Evolutionary conservation across 805 yeast genomes (phyloP).

Genomic region (Ogataea neopini): DNA sequence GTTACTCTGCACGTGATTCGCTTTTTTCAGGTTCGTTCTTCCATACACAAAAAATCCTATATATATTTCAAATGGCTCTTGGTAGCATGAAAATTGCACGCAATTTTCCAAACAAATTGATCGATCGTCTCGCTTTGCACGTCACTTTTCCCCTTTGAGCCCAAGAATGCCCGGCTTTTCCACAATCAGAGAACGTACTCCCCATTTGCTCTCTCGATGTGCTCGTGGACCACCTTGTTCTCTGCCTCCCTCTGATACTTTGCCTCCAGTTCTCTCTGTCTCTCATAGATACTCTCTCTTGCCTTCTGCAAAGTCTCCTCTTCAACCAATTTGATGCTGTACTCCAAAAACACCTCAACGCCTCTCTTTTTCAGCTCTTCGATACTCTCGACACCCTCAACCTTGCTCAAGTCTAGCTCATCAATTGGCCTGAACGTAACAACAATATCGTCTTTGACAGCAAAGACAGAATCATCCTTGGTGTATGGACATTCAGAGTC

Average conservation of each 20-base stretch:
- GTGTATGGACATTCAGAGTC: constrained; percentile 33
- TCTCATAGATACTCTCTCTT: constrained; percentile 17
- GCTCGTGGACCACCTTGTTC: constrained; percentile 1
- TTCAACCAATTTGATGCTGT: constrained; percentile 23
- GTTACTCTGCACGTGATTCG: too few relatives aligned
- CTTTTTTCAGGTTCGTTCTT: too few relatives aligned
- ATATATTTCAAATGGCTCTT: too few relatives aligned
- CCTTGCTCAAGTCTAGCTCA: constrained; percentile 15
- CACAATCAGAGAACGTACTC: too few relatives aligned
- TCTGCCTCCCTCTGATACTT: background rate
- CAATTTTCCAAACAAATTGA: too few relatives aligned
- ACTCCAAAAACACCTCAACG: constrained; percentile 23
- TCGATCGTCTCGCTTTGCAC: too few relatives aligned
- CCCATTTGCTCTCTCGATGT: background rate
- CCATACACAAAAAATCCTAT: too few relatives aligned
- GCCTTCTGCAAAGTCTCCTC: constrained; percentile 24
- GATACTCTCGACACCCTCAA: constrained; percentile 11
- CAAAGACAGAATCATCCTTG: constrained; percentile 38
- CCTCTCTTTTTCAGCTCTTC: constrained; percentile 20
- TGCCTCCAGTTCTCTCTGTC: constrained; percentile 10
- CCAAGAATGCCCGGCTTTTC: too few relatives aligned
- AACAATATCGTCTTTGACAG: constrained; percentile 35
- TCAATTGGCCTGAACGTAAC: constrained; percentile 30
- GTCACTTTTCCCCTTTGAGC: too few relatives aligned
- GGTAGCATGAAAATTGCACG: too few relatives aligned